Evolutionary conservation across 192 early-diverging fungal species (phyloP), one percentile per base, ranked within the genome.

Genomic region (Linnemannia elongata): DNA sequence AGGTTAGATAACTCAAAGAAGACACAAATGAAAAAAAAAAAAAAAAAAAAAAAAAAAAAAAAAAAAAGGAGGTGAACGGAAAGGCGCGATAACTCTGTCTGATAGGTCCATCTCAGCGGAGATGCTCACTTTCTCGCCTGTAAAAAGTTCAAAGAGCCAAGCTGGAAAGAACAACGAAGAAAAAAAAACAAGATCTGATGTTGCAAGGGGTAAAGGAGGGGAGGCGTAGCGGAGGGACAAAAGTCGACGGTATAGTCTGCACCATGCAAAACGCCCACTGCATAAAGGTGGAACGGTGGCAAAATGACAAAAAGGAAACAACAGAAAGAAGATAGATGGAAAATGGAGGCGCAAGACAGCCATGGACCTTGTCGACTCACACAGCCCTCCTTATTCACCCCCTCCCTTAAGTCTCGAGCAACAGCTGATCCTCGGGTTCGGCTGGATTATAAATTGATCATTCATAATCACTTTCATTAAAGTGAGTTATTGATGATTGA

Each of bases 41-140:
- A n/a, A n/a, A n/a, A 13, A 20, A 52, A 60, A 41, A 76, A 18
- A 75, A 13, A 20, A 52, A 60, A 41, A 76, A 18, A 75, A 45
- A 57, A 47, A 75, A 8, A 15, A 63, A 57, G 38, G 55, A 49
- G 10, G 20, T 30, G 54, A 38, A 52, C 13, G 15, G 41, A 42
- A 77, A 30, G 30, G 49, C 41, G 30, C 70, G 22, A 38, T 39
- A 49, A 27, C 9, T 66, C 30, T 15, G 60, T 66, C 60, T 66
- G 60, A 66, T 66, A 33, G 39, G 72, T 47, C 72, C 17, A 74
- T 33, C 60, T 66, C 60, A 30, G 60, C 60, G 60, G 60, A 66
- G 30, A 66, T 66, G 60, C 8, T 66, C 60, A 30, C 30, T 27
- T 60, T 27, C 55, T 60, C 55, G 55, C 60, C 27, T 66, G 30